A percentile compares a stretch with the other conserved stretches of the same genome.
These are phyloP conservation scores for Suillus americanus DNA, from an alignment of 768 basidiomycete species.

Conservation along the genomic window DNA sequence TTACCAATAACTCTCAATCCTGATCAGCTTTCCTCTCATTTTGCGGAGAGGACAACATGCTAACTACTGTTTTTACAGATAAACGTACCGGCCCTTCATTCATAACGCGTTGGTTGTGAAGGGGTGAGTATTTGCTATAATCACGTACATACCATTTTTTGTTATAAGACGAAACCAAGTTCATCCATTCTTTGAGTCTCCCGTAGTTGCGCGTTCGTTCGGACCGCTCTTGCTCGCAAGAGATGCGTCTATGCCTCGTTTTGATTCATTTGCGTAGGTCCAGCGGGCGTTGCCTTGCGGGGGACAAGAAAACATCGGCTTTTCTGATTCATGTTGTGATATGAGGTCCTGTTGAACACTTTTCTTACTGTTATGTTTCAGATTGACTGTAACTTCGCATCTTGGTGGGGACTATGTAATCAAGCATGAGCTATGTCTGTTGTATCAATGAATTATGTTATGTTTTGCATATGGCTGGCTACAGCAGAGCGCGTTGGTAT, in stretches of 20 bases:
- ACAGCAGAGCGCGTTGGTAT: neutral
- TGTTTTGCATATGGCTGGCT: neutral
- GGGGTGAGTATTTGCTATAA: constrained; percentile 9
- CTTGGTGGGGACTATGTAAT: neutral
- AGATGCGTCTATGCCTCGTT: constrained; percentile 43
- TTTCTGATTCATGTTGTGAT: constrained; percentile 47
- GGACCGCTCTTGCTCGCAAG: constrained; percentile 36
- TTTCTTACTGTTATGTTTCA: neutral
- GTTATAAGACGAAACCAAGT: constrained; percentile 67
- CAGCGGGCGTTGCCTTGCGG: constrained; percentile 30
- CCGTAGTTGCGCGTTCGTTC: constrained; percentile 31
- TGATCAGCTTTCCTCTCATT: constrained; percentile 34
- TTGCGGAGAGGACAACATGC: neutral
- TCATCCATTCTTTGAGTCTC: constrained; percentile 83
- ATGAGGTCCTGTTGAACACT: neutral
- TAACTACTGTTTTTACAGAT: constrained; percentile 9
- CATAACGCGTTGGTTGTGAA: neutral
- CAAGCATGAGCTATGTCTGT: neutral
- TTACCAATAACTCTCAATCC: constrained; percentile 48
- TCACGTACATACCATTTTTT: constrained; percentile 1
- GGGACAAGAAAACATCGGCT: constrained; percentile 62
- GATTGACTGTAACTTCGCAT: neutral
- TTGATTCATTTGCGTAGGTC: constrained; percentile 45
- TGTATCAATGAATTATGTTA: neutral
- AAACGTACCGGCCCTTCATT: neutral